Evolutionary conservation across 352 stramenopile species (phyloP).

Genomic region (Phytophthora quininea): DNA sequence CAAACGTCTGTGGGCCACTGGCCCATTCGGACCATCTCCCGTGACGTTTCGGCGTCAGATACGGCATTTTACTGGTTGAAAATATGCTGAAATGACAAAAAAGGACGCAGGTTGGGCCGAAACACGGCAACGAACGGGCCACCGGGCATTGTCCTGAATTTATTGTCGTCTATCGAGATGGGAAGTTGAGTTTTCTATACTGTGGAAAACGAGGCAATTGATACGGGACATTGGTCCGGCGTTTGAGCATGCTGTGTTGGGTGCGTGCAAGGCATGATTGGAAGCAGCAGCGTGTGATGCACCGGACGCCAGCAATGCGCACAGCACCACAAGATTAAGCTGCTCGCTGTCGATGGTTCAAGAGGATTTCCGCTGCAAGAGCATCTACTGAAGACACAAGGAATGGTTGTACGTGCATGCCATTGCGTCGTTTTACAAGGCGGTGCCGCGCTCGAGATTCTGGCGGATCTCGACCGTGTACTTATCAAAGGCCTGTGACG

Average conservation of each 20-base stretch:
- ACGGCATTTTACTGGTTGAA: neutral
- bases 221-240: neutral
- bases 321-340: neutral
- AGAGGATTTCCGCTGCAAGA: too few species aligned
- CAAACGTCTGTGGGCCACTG: neutral
- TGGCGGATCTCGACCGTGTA: constrained; percentile 98
- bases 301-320: neutral
- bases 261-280: neutral
- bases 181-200: neutral
- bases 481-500: constrained; percentile 96
- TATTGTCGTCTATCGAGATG: neutral
- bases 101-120: neutral
- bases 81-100: neutral
- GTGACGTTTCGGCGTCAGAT: neutral
- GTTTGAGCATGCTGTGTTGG: neutral
- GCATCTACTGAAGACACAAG: neutral
- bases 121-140: neutral
- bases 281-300: neutral
- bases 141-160: neutral
- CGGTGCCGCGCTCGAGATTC: constrained; percentile 97
- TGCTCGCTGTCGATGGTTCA: neutral
- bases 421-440: constrained; percentile 74
- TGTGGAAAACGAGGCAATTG: neutral
- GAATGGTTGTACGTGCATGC: neutral
- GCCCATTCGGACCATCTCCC: neutral